Percentiles rank a stretch among this genome's conserved stretches.
Evolutionary conservation across 164 flowering plant genomes (phyloP).

Genomic region (Chloranthus sessilifolius): DNA sequence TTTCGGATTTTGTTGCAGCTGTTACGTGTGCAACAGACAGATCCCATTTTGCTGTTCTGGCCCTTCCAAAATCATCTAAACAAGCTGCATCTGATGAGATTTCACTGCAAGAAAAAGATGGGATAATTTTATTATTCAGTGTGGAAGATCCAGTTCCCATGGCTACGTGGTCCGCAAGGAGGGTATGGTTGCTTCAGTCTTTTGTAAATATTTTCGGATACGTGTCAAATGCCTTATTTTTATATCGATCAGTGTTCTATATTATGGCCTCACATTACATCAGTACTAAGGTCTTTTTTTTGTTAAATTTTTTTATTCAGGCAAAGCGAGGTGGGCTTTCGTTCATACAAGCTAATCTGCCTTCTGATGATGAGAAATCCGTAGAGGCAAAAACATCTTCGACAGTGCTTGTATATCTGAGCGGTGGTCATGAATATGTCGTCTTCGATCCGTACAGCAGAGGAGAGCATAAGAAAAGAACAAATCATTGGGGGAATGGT

Average conservation of each 20-base stretch:
- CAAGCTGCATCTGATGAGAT: conserved; percentile 17
- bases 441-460: conserved; percentile 60
- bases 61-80: conserved; percentile 35
- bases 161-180: conserved; percentile 64
- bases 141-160: conserved; percentile 59
- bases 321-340: conserved; percentile 73
- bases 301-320: conserved; percentile 40
- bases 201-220: no score
- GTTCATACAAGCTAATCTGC: conserved; percentile 35
- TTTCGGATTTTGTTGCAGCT: conserved; percentile 42
- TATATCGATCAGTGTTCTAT: no score
- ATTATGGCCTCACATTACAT: no score
- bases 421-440: conserved; percentile 73
- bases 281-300: no score
- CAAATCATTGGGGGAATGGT: conserved; percentile 12
- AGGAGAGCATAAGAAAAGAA: conserved; percentile 20
- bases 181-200: conserved; percentile 47
- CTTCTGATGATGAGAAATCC: conserved; percentile 17
- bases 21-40: conserved; percentile 43
- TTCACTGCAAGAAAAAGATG: conserved; percentile 36
- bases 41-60: conserved; percentile 70
- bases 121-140: conserved; percentile 63
- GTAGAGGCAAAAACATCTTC: conserved; percentile 25
- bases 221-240: no score
- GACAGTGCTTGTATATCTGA: conserved; percentile 54